Evolutionary conservation across 345 rosid species (phyloP), one percentile per base, ranked within the genome.

Genomic region (Citrus reticulata): DNA sequence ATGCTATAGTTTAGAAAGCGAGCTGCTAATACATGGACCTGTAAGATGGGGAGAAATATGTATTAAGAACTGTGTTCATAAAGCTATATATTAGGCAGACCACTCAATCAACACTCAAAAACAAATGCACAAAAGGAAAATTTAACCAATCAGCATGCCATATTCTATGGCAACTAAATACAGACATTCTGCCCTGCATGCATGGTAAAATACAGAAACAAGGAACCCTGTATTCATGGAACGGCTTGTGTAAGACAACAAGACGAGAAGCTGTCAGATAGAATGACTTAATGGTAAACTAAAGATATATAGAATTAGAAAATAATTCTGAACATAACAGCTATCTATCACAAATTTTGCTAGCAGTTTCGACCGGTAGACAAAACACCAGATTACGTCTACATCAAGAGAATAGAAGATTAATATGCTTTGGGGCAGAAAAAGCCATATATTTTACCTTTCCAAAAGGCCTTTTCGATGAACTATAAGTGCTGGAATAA

Each of bases 401-500:
- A 68, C 61, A 46, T 30, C 74, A 42, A 39, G 24, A 63, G 51
- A 81, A 71, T 30, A 42, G 72, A 62, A 20, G 58, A 57, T n/a
- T 51, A 9, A 59, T 9, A 39, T n/a, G 7, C 49, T 73, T n/a
- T 2, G 0, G 25, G 5, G 20, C 40, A 32, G 64, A 25, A 32
- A 42, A 61, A 58, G 35, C 34, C 37, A 57, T 57, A 40, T 24
- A 6, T 19, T 22, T 71, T 87, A 95, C 99, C 95, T 91, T 89
- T 91, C 86, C 55, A 81, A 69, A 68, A 95, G 97, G 75, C 86
- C 97, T 80, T 88, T 86, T 32, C 99, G 98, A 88, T 95, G 99
- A 78, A 95, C 96, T 79, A 95, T 91, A 59, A 95, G 77, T 34
- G 99, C 98, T 60, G 99, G 97, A 78, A 95, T 70, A 75, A 95